Evolutionary conservation across 225 moss, liverwort and hornwort species (phyloP).

Genomic region (Marchantia paleacea): DNA sequence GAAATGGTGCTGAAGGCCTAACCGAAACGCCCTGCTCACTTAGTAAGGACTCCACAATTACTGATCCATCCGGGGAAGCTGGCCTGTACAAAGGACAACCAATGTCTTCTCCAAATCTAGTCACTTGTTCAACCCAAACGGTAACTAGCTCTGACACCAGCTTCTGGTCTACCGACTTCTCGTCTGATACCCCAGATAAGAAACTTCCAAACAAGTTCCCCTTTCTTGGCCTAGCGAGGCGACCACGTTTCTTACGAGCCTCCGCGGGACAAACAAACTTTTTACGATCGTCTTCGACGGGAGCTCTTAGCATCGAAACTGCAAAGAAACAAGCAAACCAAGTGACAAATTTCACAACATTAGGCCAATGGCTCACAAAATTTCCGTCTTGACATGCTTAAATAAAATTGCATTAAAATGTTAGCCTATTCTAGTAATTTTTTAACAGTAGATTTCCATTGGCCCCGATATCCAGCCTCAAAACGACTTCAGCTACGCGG

Average conservation of each 20-base stretch:
- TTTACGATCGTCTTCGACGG: conserved; percentile 17
- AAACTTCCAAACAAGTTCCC: conserved; percentile 19
- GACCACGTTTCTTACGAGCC: conserved; percentile 35
- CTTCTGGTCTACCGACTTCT: not conserved
- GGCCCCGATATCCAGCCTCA: too few relatives aligned
- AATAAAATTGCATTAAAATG: too few relatives aligned
- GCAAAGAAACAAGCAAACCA: conserved; percentile 9
- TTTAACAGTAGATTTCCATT: too few relatives aligned
- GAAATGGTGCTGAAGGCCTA: not conserved
- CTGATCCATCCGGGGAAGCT: conserved; percentile 13
- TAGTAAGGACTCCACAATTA: not conserved
- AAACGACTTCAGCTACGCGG: too few relatives aligned
- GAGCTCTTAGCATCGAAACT: conserved; percentile 1
- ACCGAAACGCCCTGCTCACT: not conserved
- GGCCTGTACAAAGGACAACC: conserved; percentile 9
- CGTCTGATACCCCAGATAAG: not conserved
- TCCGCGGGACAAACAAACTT: conserved; percentile 25
- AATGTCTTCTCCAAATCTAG: conserved; percentile 25
- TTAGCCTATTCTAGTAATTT: too few relatives aligned
- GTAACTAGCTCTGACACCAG: not conserved
- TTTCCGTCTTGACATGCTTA: too few relatives aligned
- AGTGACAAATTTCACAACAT: not conserved
- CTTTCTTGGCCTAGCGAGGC: conserved; percentile 35
- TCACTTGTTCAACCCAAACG: conserved; percentile 26
- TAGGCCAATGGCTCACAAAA: too few relatives aligned